These are phyloP conservation scores for Kodamaea arcana DNA, from an alignment of 1,139 yeast species.

Conservation along the genomic window DNA sequence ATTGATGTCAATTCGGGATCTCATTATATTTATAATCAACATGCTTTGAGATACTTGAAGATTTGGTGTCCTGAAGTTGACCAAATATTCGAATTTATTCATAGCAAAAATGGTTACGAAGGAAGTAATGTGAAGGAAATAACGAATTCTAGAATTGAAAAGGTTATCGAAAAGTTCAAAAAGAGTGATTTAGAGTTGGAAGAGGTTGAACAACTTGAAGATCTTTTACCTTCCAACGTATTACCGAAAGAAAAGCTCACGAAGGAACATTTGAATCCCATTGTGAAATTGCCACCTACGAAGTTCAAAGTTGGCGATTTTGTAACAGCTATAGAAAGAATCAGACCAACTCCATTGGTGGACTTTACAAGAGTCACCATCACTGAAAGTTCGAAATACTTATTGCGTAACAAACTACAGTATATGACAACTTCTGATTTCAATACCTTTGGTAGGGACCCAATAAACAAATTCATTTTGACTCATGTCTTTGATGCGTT, in stretches of 20 bases:
- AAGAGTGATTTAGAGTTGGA: not conserved
- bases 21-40: conserved; percentile 29
- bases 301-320: conserved; percentile 1
- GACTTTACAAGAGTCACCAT: conserved; percentile 27
- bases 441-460: conserved; percentile 7
- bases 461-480: conserved; percentile 30
- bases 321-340: conserved; percentile 1
- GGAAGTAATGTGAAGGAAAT: conserved; percentile 8
- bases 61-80: conserved; percentile 35
- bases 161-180: conserved; percentile 6
- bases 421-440: not conserved
- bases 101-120: not conserved
- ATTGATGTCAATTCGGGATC: conserved; percentile 20
- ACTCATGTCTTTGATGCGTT: conserved; percentile 31
- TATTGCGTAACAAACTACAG: conserved; percentile 10
- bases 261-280: conserved; percentile 22
- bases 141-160: conserved; percentile 16
- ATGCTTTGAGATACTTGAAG: conserved; percentile 26
- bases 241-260: conserved; percentile 4
- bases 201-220: conserved; percentile 4
- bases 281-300: conserved; percentile 28
- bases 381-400: conserved; percentile 16
- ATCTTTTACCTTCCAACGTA: conserved; percentile 14
- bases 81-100: conserved; percentile 15
- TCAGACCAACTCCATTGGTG: conserved; percentile 21